These are phyloP conservation scores for Naematelia aurantialba DNA, from an alignment of 768 basidiomycete genomes.

Conservation along the genomic window DNA sequence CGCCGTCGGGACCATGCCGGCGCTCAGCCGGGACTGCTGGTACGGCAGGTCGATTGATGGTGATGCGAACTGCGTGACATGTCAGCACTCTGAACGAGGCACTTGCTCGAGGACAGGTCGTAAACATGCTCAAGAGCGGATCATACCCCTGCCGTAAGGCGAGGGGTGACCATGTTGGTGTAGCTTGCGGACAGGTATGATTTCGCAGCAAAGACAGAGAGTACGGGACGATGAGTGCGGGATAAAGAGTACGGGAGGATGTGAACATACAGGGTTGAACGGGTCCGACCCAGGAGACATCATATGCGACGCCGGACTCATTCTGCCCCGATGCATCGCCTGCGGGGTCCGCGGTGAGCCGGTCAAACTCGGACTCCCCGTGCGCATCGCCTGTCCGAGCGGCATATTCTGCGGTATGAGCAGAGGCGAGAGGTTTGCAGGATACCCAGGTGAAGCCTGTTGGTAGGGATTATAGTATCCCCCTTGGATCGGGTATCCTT, in stretches of 20 bases:
- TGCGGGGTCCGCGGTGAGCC: constrained; percentile 24
- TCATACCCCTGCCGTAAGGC: no score
- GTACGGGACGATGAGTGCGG: no score
- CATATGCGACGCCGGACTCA: constrained; percentile 41
- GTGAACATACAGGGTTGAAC: constrained; percentile 47
- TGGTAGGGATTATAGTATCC: constrained; percentile 15
- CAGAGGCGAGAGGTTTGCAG: constrained; percentile 29
- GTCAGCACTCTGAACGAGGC: not conserved
- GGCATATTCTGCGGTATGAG: constrained; percentile 39
- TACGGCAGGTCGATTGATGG: constrained; percentile 42
- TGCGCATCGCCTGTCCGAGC: constrained; percentile 35
- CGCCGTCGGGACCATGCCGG: constrained; percentile 20
- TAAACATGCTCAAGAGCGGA: no score
- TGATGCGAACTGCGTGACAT: constrained; percentile 37
- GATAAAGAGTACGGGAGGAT: not conserved
- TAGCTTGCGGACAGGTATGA: no score
- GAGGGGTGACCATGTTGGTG: no score
- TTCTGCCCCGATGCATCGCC: constrained; percentile 22
- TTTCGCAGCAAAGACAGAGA: no score
- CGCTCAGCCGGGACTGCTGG: constrained; percentile 14
- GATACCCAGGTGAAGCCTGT: constrained; percentile 13
- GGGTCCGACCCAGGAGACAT: constrained; percentile 49
- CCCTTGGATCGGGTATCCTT: not conserved
- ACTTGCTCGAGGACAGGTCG: no score
- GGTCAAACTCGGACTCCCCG: constrained; percentile 13